Evolutionary conservation across 1,284 basidiomycete species (phyloP).

Genomic region (Takashimella tepidaria): DNA sequence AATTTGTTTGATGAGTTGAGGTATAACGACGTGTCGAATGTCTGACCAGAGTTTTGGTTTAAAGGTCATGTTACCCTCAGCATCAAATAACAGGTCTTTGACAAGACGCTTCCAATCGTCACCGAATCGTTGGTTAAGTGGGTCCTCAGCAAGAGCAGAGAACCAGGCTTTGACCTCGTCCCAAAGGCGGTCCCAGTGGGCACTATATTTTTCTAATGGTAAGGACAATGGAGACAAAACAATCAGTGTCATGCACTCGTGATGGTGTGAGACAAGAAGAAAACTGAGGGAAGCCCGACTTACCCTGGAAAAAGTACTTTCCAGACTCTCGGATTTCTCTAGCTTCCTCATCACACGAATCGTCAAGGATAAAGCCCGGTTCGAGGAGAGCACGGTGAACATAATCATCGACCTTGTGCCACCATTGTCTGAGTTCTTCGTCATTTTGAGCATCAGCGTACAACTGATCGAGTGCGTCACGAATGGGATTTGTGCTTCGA

Average conservation of each 20-base stretch:
- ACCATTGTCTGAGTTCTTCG: conserved; percentile 72
- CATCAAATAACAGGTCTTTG: conserved; percentile 67
- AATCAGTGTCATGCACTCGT: too few relatives aligned
- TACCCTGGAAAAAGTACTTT: conserved; percentile 64
- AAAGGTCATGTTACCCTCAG: conserved; percentile 78
- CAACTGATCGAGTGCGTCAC: conserved; percentile 67
- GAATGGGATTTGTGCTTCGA: conserved; percentile 58
- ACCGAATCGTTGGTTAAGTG: conserved; percentile 72
- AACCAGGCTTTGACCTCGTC: conserved; percentile 69
- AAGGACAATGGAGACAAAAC: too few relatives aligned
- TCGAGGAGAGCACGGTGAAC: conserved; percentile 72
- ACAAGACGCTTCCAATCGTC: conserved; percentile 78
- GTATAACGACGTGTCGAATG: conserved; percentile 75
- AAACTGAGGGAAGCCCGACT: too few relatives aligned
- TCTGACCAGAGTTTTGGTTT: conserved; percentile 85
- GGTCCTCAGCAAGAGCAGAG: conserved; percentile 75
- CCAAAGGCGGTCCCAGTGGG: conserved; percentile 77
- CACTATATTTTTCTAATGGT: conserved; percentile 64
- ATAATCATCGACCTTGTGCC: conserved; percentile 61
- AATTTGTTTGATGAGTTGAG: conserved; percentile 66
- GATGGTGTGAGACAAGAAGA: too few relatives aligned
- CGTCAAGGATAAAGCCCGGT: conserved; percentile 81
- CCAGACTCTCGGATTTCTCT: conserved; percentile 62
- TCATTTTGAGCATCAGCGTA: conserved; percentile 73
- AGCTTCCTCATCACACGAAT: conserved; percentile 63